phyloP scores from a whole-genome alignment of 768 basidiomycete species.

The Serendipita sp. region DNA sequence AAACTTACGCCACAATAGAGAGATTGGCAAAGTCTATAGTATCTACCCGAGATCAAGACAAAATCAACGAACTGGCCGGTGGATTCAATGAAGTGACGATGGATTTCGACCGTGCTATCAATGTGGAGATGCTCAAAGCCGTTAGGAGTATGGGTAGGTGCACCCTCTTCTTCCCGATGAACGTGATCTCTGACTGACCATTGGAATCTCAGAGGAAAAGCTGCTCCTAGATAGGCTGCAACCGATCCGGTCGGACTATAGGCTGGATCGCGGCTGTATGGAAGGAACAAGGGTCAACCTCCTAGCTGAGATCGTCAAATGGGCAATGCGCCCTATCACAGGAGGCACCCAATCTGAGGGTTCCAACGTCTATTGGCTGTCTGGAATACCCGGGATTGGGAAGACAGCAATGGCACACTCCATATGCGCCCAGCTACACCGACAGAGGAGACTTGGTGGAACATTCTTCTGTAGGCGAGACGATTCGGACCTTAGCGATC shows the following conservation, averaged over 20 bases:
- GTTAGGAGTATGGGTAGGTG: not conserved
- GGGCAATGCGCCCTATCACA: not conserved
- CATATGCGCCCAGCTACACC: not conserved
- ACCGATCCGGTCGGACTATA: not conserved
- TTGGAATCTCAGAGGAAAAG: not conserved
- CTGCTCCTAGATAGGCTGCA: not conserved
- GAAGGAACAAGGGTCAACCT: not conserved
- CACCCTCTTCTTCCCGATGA: not conserved
- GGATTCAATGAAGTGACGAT: not conserved
- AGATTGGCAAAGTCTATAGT: not conserved
- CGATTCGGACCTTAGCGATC: not conserved
- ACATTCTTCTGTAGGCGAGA: not conserved
- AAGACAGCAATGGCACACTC: not conserved
- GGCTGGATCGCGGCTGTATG: not conserved
- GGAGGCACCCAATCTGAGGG: not conserved
- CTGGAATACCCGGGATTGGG: not conserved
- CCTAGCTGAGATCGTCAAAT: not conserved
- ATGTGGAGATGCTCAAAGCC: not conserved
- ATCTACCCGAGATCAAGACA: not conserved
- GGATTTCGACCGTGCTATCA: not conserved
- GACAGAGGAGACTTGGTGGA: not conserved
- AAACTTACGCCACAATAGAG: not conserved
- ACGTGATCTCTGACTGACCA: too few species aligned
- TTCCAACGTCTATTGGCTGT: not conserved
- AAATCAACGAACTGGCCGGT: not conserved